phyloP scores from a whole-genome alignment of 768 basidiomycete species.

The Lactarius sp. region DNA sequence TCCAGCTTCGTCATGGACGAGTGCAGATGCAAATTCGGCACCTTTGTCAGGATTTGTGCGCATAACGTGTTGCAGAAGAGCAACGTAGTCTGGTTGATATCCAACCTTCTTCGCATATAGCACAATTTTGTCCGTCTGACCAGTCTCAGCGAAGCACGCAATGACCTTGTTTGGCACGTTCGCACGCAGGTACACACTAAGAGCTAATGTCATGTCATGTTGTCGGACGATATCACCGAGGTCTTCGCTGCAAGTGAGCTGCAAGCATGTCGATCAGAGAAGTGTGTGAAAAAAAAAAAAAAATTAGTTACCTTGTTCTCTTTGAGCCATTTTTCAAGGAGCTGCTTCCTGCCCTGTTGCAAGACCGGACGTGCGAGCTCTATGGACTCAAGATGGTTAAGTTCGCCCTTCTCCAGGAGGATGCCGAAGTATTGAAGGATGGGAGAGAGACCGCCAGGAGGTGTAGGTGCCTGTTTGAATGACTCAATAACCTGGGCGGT shows the following conservation, averaged over 20 bases:
- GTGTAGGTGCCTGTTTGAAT: conserved; percentile 93
- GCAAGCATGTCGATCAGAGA: conserved; percentile 5
- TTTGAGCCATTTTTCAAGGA: conserved; percentile 98
- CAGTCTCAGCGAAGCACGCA: conserved; percentile 98
- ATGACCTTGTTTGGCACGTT: conserved; percentile 98
- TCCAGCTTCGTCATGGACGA: conserved; percentile 90
- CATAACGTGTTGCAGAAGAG: conserved; percentile 92
- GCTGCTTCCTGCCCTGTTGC: conserved; percentile 92
- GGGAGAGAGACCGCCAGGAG: conserved; percentile 85
- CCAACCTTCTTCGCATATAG: conserved; percentile 97
- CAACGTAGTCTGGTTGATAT: conserved; percentile 88
- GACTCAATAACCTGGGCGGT: conserved; percentile 94
- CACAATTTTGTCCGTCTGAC: conserved; percentile 97
- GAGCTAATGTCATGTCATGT: conserved; percentile 94
- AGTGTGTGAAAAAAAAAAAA: not conserved
- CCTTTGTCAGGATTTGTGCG: conserved; percentile 96
- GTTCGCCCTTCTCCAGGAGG: conserved; percentile 95
- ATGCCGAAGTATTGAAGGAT: conserved; percentile 99
- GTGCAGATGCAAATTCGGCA: conserved; percentile 92
- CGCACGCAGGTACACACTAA: conserved; percentile 95
- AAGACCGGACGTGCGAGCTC: conserved; percentile 95
- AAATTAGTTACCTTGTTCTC: conserved; percentile 80
- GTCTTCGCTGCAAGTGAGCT: conserved; percentile 98
- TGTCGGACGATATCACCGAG: conserved; percentile 93
- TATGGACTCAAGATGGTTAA: conserved; percentile 93